Conservation (phyloP, 768 basidiomycete species). For the Tulasnella sp. region DNA sequence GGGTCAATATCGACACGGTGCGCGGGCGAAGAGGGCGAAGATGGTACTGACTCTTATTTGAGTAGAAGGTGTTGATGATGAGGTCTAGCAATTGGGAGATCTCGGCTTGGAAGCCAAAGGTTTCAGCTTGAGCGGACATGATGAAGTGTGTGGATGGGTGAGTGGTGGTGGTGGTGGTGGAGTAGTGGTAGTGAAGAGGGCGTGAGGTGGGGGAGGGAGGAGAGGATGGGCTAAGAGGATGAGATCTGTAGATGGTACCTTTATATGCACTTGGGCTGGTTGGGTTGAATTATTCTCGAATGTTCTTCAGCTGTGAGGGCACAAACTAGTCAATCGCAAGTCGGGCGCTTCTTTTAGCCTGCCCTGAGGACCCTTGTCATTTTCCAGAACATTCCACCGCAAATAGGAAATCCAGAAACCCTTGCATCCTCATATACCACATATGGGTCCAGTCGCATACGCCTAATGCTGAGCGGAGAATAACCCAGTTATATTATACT, state of each 20-base stretch:
- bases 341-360: background rate
- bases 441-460: background rate
- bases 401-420: background rate
- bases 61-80: conserved; percentile 99
- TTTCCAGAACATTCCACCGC: background rate
- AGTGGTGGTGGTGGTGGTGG: conserved; percentile 24
- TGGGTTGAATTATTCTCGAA: conserved; percentile 14
- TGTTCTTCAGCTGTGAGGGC: background rate
- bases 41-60: conserved; percentile 64
- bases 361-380: background rate
- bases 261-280: conserved; percentile 8
- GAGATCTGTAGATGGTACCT: background rate
- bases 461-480: conserved; percentile 11
- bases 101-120: conserved; percentile 98
- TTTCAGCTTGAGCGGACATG: conserved; percentile 48
- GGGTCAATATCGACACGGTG: background rate
- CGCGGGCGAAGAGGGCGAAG: background rate
- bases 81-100: conserved; percentile 97
- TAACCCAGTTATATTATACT: conserved; percentile 10
- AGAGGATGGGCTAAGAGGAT: background rate
- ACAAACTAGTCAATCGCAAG: background rate
- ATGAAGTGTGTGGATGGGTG: conserved; percentile 20
- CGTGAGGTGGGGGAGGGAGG: background rate
- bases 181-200: background rate
- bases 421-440: background rate